Evolutionary conservation across 2,329 filamentous ascomycete genomes (phyloP), one percentile per base, ranked within the genome.

Genomic region (Fusarium anthophilum): DNA sequence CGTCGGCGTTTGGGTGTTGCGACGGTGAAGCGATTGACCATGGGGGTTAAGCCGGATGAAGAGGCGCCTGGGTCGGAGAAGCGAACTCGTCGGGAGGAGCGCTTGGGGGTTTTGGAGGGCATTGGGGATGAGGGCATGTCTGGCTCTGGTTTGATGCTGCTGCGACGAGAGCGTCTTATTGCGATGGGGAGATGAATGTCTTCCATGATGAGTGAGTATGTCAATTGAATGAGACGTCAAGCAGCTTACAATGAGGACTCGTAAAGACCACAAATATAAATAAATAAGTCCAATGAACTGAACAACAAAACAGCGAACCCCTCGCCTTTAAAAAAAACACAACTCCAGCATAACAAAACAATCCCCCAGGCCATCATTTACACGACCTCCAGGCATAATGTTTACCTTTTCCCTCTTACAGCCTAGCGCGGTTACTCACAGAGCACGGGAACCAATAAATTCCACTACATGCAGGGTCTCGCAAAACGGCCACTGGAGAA

Each of bases 61-160:
- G 81, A 67, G 1, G 81, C 83, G 1, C 87, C 88, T 14, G 88
- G 88, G 45, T 91, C 89, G 1, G 90, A 91, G 80, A 91, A 90
- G 43, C 89, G 87, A 28, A 91, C 88, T 64, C 84, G 83, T 73
- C 87, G 88, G 4, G 66, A 62, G 6, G 62, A 44, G 38, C 76
- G 72, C 38, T 75, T 74, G 15, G 82, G 82, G 6, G 82, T 84
- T 61, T 74, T 80, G 51, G 78, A 76, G 5, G 61, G 43, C 22
- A 67, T 32, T 28, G 73, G 56, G 22, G 72, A 63, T 24, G 69
- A 66, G 43, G 71, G 56, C 14, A 57, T 32, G 17, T 73, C 70
- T 32, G 64, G 74, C 73, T 80, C 66, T 77, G 82, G 43, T 72
- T 80, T 73, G 39, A 76, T 66, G 44, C 79, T 84, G 70, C 82